A percentile compares a stretch with the other conserved stretches of the same genome.
phyloP scores from a whole-genome alignment of 202 grass and related monocot genomes.

The Panicum hallii region DNA sequence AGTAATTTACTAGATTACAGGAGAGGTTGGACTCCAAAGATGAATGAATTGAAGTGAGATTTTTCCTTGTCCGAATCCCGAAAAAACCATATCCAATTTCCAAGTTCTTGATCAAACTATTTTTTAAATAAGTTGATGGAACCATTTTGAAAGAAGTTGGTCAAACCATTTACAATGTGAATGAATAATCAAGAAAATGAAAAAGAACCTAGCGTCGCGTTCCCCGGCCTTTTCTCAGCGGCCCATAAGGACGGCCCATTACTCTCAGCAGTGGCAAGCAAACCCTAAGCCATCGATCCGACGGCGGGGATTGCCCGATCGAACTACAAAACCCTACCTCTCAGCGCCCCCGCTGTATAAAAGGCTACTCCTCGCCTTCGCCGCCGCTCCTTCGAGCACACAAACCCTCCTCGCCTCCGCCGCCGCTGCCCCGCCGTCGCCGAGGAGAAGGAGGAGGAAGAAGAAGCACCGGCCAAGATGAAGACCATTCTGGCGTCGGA shows the following conservation, averaged over 20 bases:
- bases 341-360: background rate
- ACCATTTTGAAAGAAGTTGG: too few relatives aligned
- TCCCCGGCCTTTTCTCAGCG: too few relatives aligned
- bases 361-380: background rate
- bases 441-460: background rate
- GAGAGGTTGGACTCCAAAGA: too few relatives aligned
- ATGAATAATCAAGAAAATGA: too few relatives aligned
- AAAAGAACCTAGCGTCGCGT: too few relatives aligned
- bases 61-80: too few relatives aligned
- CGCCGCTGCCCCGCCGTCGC: background rate
- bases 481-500: slow-evolving; percentile 74
- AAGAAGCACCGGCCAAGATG: slow-evolving; percentile 35
- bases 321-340: slow-evolving; percentile 14
- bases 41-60: too few relatives aligned
- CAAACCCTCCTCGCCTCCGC: background rate
- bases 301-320: slow-evolving; percentile 13
- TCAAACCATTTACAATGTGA: too few relatives aligned
- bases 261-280: background rate
- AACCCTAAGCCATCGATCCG: slow-evolving; percentile 26
- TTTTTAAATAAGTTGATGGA: too few relatives aligned
- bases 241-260: background rate
- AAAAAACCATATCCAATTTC: too few relatives aligned
- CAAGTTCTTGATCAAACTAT: too few relatives aligned
- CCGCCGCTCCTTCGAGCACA: slow-evolving; percentile 3
- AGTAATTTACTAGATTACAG: too few relatives aligned